Evolutionary conservation across 1,139 yeast species (phyloP), one percentile per base, ranked within the genome.

Genomic region (Diutina catenulata): DNA sequence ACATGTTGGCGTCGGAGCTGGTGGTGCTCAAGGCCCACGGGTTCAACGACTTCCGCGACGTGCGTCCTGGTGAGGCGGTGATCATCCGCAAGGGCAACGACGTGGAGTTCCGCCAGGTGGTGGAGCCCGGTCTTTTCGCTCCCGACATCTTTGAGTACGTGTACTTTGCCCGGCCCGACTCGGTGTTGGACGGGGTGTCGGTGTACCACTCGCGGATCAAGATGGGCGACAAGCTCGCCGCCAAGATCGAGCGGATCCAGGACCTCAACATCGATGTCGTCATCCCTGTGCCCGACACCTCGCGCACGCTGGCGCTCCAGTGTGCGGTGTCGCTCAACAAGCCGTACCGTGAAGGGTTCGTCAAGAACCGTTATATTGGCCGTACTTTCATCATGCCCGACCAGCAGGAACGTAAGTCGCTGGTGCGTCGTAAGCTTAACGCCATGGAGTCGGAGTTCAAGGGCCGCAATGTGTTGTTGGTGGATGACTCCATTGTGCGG

Each of bases 331-430:
- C 76, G 37, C 68, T 91, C 45, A 74, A 76, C 39, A 57, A 86
- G 29, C 94, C 95, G 15, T 93, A 86, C 62, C 76, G 97, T 55
- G 99, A 91, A 62, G 99, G 97, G 20, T 93, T 91, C 54, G 94
- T 91, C 45, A 91, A 91, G 60, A 91, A 91, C 64, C 75, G 97
- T 52, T 91, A 91, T 53, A 94, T 91, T 45, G 98, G 98, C 27
- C 76, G 99, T 58, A 91, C 99, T 0, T 91, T 91, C 55, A 91
- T 91, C 53, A 91, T 91, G 99, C 97, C 98, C 11, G 88, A 87
- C 62, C 98, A 93, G 64, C 76, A 79, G 56, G 94, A 87, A 60
- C 77, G 99, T 59, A 78, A 88, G 41, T 84, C 95, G 9, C 81
- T 94, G 25, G 99, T 91, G 18, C 76, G 98, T 55, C 75, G 95